These are phyloP conservation scores for Rubia balearica DNA, from an alignment of 305 asterid species.

Conservation along the genomic window DNA sequence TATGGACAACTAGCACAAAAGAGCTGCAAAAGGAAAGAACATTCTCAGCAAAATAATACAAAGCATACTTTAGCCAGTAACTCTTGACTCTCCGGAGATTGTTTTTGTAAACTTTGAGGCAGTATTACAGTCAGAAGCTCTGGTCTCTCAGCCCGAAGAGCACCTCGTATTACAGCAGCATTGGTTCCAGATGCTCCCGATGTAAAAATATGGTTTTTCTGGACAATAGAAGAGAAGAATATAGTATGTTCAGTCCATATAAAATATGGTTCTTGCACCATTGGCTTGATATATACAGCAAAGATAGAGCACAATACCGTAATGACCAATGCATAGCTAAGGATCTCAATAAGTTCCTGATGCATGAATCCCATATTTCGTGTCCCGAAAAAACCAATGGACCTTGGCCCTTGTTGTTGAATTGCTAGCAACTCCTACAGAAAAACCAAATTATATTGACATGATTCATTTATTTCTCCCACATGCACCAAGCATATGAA, in stretches of 20 bases:
- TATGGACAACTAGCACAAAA: not conserved
- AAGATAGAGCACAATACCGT: conserved; percentile 47
- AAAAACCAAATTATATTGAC: conserved; percentile 7
- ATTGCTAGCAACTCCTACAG: conserved; percentile 87
- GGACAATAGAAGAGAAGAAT: conserved; percentile 16
- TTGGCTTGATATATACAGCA: conserved; percentile 1
- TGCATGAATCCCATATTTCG: conserved; percentile 99
- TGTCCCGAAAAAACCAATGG: conserved; percentile 94
- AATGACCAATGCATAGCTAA: conserved; percentile 95
- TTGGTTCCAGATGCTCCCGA: conserved; percentile 99
- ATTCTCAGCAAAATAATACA: not conserved
- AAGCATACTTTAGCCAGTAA: conserved; percentile 69
- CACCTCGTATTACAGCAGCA: conserved; percentile 98
- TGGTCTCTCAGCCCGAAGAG: conserved; percentile 95
- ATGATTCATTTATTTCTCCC: not conserved
- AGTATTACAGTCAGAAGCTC: conserved; percentile 88
- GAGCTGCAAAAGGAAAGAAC: not conserved
- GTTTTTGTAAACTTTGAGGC: conserved; percentile 86
- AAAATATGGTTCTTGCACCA: conserved; percentile 3
- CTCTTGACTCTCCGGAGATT: conserved; percentile 91
- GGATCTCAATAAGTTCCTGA: conserved; percentile 95
- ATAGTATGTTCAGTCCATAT: not conserved
- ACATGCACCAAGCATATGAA: conserved; percentile 6
- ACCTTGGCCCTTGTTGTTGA: conserved; percentile 96
- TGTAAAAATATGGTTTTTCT: conserved; percentile 94